Base-by-base conservation (phyloP, 345 rosid genomes). In the Dimocarpus longan region DNA sequence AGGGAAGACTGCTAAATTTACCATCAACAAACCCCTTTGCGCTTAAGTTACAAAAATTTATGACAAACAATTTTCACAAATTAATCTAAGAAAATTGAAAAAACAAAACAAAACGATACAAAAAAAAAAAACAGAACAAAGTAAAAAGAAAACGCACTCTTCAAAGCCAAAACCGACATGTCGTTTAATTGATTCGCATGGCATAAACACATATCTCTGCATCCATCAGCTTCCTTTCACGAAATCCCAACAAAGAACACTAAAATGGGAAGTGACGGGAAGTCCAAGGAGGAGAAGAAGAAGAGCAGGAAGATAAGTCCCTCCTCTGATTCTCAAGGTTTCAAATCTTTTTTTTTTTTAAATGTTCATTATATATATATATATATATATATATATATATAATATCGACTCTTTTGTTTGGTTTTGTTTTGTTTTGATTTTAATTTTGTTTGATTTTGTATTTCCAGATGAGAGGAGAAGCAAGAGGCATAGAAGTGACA, bases 181-280 rank as follows among this genome's bases (percentile, higher is more conserved):
- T 50, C 56, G 56, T 50, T 50, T 50, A 11, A 50, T 50, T 15
- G 5, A 50, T 50, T 50, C 5, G 56, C 16, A 3, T 32, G 37
- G 37, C 37, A 2, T 32, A 32, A 2, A 3, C 0, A 32, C 52
- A 1, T 4, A 19, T 57, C 63, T 57, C 62, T 57, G 62, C 19
- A 57, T 16, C 68, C 0, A 28, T 65, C 40, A 11, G 68, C 18
- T 65, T 46, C 52, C 42, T 26, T 15, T 65, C 43, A 13, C 39
- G 4, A 5, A 26, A 26, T 64, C 67, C 39, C 32, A 64, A 22
- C 26, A 5, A 8, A n/a, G 19, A 39, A 28, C 7, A 19, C 10
- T 32, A 80, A 37, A 68, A 93, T 93, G 97, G 95, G 89, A 74
- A 80, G 87, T 83, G 90, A 89, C 26, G 78, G 92, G 82, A 92